Conservation (phyloP, 768 basidiomycete genomes). For the Suillus alpinus region DNA sequence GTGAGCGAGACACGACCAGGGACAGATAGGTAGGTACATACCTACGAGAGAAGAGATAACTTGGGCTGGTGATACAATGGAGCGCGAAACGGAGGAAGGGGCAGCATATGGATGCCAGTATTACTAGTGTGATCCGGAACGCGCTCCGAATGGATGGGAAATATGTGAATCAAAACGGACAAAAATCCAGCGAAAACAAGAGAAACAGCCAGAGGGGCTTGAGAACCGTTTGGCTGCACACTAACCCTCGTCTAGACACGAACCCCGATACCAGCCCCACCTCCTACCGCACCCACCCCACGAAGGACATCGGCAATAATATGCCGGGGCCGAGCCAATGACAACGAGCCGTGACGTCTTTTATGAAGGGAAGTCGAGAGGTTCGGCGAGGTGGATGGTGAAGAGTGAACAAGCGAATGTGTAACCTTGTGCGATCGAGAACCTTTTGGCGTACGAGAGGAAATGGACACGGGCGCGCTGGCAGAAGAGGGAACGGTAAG, state of each 20-base stretch:
- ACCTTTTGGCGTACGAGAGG: conserved; percentile 11
- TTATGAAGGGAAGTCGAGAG: conserved; percentile 10
- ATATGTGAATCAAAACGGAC: background rate
- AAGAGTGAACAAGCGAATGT: conserved; percentile 9
- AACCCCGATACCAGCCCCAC: conserved; percentile 4
- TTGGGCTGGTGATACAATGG: background rate
- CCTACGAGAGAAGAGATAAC: background rate
- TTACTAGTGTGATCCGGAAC: background rate
- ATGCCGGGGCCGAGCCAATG: conserved; percentile 17
- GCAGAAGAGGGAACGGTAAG: background rate
- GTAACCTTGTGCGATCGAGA: background rate
- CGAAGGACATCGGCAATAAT: conserved; percentile 38
- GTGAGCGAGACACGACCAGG: background rate
- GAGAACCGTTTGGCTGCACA: background rate
- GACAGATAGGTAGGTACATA: background rate
- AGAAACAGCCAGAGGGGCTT: background rate
- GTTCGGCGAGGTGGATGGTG: conserved; percentile 10
- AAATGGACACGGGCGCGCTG: conserved; percentile 1
- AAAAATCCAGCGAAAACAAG: background rate
- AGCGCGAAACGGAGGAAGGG: background rate
- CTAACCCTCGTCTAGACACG: background rate
- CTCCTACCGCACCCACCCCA: conserved; percentile 39
- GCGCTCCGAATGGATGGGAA: background rate
- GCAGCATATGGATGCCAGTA: background rate
- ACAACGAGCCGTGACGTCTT: conserved; percentile 11